These are phyloP conservation scores for Ascochyta fabae DNA, from an alignment of 2,329 filamentous ascomycete species.

Conservation along the genomic window DNA sequence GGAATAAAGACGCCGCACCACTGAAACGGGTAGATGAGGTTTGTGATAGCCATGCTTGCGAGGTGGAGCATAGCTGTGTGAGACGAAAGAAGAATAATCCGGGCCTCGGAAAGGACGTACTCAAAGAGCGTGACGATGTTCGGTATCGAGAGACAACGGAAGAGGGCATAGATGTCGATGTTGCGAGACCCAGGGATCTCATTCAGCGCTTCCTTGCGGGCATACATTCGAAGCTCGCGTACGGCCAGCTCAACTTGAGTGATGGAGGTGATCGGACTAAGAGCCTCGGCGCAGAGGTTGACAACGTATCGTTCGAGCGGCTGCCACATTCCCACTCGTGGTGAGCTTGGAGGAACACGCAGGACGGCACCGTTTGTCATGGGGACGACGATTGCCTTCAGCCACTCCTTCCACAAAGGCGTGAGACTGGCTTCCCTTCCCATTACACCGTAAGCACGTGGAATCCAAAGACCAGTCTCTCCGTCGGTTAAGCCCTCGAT, in stretches of 20 bases:
- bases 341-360: conserved; percentile 85
- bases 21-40: conserved; percentile 85
- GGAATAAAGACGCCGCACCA: conserved; percentile 97
- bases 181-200: conserved; percentile 91
- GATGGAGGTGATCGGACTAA: conserved; percentile 89
- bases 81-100: conserved; percentile 94
- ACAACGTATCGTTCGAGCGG: conserved; percentile 95
- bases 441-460: conserved; percentile 89
- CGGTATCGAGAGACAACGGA: conserved; percentile 85
- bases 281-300: conserved; percentile 93
- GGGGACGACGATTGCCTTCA: conserved; percentile 89
- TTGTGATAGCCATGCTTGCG: conserved; percentile 84
- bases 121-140: conserved; percentile 94
- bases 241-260: conserved; percentile 94
- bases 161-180: conserved; percentile 90
- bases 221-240: conserved; percentile 88
- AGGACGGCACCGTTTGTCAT: conserved; percentile 90
- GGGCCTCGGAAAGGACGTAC: conserved; percentile 88
- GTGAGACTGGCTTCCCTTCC: conserved; percentile 84
- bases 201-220: conserved; percentile 89
- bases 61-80: conserved; percentile 96
- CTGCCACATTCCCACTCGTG: conserved; percentile 92
- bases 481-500: conserved; percentile 96
- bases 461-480: conserved; percentile 95
- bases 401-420: conserved; percentile 98